Evolutionary conservation across 768 basidiomycete species (phyloP), one percentile per base, ranked within the genome.

Genomic region (Cyclocybe cylindracea): DNA sequence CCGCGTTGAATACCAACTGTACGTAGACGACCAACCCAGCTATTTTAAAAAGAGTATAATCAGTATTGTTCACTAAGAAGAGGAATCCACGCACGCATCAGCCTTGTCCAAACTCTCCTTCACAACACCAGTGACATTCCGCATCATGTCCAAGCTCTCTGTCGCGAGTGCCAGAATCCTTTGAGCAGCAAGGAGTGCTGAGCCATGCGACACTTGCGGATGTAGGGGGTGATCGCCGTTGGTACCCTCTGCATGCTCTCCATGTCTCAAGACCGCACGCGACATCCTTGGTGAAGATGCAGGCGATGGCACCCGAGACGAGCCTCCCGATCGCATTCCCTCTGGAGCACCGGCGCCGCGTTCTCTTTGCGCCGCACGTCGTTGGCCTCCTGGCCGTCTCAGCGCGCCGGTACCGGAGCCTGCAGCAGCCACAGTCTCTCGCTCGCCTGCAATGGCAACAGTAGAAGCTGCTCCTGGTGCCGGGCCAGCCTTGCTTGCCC

Each of bases 111-210:
- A 73, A 55, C 86, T 90, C 54, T 94, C 94, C 61, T 85, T 87
- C 54, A 95, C 88, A 18, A 96, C 91, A 4, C 82, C 79, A n/a
- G 91, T 91, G 29, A 94, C 91, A 29, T n/a, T 84, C 29, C 86
- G 77, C 78, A 96, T 85, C 91, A 94, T 95, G 63, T 96, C 93
- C 67, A 96, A 63, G 63, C 92, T 94, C 73, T 96, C 94, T n/a
- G 88, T 89, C 10, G n/a, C 92, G 7, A 96, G n/a, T 7, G 86
- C 84, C 58, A 96, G 66, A 14, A n/a, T n/a, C 45, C 88, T 75
- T 65, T 91, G 87, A 8, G 94, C 90, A n/a, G n/a, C 88, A 11
- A 84, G 77, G 16, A 82, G 77, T 2, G 89, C 90, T 5, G 83
- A 73, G 34, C n/a, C 8, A 19, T 13, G n/a, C 31, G 7, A 34